Percentiles rank a stretch among this genome's conserved stretches.
Conservation (phyloP, 1,139 yeast genomes). For the Candida gigantensis region DNA sequence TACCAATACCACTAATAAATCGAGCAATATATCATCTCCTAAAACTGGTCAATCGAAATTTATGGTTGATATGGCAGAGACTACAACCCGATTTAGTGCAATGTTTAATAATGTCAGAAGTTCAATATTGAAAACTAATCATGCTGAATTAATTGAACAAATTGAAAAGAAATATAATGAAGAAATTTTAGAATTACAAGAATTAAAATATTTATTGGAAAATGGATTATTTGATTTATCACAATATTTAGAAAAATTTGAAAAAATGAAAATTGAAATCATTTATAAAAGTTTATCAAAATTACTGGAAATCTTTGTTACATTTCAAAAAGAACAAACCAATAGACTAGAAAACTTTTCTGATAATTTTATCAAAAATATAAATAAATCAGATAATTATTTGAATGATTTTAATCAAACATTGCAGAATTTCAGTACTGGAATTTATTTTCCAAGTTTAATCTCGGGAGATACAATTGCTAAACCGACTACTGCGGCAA, state of each 20-base stretch:
- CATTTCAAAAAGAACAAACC: slow-evolving; percentile 29
- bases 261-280: slow-evolving; percentile 35
- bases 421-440: slow-evolving; percentile 33
- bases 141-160: slow-evolving; percentile 28
- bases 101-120: slow-evolving; percentile 31
- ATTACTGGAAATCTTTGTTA: slow-evolving; percentile 37
- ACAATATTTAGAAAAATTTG: slow-evolving; percentile 36
- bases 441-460: slow-evolving; percentile 42
- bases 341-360: slow-evolving; percentile 32
- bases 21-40: slow-evolving; percentile 3
- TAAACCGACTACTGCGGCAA: slow-evolving; percentile 8
- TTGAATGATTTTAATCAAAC: slow-evolving; percentile 29
- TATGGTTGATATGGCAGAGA: slow-evolving; percentile 27
- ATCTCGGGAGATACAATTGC: slow-evolving; percentile 26
- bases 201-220: slow-evolving; percentile 33
- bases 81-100: slow-evolving; percentile 34
- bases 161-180: slow-evolving; percentile 36
- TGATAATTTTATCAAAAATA: slow-evolving; percentile 23
- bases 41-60: slow-evolving; percentile 15
- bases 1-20: slow-evolving; percentile 4
- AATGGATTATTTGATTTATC: slow-evolving; percentile 25
- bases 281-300: slow-evolving; percentile 37
- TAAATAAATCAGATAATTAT: slow-evolving; percentile 30
- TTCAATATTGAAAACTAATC: slow-evolving; percentile 35
- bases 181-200: slow-evolving; percentile 34